A percentile compares a stretch with the other conserved stretches of the same genome.
These are phyloP conservation scores for Hypoxylon sp. DNA, from an alignment of 2,329 filamentous ascomycete species.

Conservation along the genomic window DNA sequence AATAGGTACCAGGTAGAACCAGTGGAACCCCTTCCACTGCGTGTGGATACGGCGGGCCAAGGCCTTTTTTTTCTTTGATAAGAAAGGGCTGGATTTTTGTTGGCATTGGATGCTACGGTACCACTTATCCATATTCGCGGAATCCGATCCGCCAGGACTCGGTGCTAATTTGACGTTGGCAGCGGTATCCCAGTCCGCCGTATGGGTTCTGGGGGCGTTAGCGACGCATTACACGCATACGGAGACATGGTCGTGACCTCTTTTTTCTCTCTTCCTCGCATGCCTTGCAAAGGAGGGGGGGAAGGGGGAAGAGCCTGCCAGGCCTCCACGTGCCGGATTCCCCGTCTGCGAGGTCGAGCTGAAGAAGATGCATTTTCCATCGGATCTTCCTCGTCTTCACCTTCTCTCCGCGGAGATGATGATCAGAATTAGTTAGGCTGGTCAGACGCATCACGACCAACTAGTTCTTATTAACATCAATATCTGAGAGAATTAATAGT, in stretches of 20 bases:
- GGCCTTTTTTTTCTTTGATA: slow-evolving; percentile 35
- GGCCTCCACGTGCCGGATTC: slow-evolving; percentile 22
- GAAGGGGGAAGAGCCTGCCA: slow-evolving; percentile 1
- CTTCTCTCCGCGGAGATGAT: too few relatives aligned
- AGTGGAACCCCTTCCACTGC: slow-evolving; percentile 13
- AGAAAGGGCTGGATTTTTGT: slow-evolving; percentile 30
- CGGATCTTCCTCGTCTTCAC: too few relatives aligned
- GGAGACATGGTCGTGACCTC: slow-evolving; percentile 29
- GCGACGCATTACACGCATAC: slow-evolving; percentile 36
- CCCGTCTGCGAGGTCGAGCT: too few relatives aligned
- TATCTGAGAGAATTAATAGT: slow-evolving; percentile 1
- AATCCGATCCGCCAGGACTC: slow-evolving; percentile 24
- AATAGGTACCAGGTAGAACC: slow-evolving; percentile 17
- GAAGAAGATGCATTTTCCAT: too few relatives aligned
- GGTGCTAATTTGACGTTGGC: slow-evolving; percentile 37
- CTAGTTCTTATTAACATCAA: slow-evolving; percentile 1
- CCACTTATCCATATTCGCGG: slow-evolving; percentile 25
- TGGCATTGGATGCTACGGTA: slow-evolving; percentile 32
- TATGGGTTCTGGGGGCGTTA: slow-evolving; percentile 29
- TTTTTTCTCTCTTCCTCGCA: slow-evolving; percentile 19
- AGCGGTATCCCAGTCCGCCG: slow-evolving; percentile 40
- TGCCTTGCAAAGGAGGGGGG: slow-evolving; percentile 11
- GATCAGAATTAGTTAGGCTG: neutral
- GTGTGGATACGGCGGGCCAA: slow-evolving; percentile 30
- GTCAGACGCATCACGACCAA: too few relatives aligned